Evolutionary conservation across 2,329 filamentous ascomycete species (phyloP).

Genomic region (Microdochium bolleyi): DNA sequence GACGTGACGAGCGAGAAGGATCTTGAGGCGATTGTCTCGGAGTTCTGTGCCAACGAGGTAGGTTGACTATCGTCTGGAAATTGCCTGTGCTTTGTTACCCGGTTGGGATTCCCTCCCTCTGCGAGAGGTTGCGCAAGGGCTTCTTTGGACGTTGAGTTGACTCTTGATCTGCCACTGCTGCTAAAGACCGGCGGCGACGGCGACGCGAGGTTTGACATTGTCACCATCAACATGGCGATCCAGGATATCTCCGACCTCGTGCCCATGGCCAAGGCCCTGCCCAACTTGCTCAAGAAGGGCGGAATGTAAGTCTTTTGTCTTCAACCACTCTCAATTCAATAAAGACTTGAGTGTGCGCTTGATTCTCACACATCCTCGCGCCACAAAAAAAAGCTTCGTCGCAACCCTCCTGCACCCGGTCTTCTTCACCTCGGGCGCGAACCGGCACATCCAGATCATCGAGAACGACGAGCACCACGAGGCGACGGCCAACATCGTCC

Average conservation of each 20-base stretch:
- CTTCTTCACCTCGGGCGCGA: conserved; percentile 36
- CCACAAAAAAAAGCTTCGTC: conserved; percentile 26
- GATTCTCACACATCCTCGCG: neutral
- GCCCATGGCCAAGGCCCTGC: conserved; percentile 30
- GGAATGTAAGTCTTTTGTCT: conserved; percentile 26
- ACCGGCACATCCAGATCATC: conserved; percentile 27
- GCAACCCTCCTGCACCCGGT: conserved; percentile 38
- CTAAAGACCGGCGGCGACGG: conserved; percentile 4
- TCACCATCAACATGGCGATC: conserved; percentile 40
- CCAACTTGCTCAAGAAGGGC: conserved; percentile 27
- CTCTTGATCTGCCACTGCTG: neutral
- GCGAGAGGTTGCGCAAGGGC: too few relatives aligned
- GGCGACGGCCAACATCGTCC: conserved; percentile 23
- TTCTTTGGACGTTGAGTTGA: too few relatives aligned
- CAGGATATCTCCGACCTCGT: conserved; percentile 37
- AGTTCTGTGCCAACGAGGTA: neutral
- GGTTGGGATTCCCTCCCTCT: too few relatives aligned
- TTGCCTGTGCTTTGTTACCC: neutral
- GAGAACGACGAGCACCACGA: conserved; percentile 20
- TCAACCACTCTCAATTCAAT: neutral
- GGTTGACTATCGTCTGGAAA: neutral
- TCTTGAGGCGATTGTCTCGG: conserved; percentile 16
- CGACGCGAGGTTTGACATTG: conserved; percentile 28
- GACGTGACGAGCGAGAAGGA: conserved; percentile 27
- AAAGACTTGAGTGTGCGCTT: neutral